These are phyloP conservation scores for Inga laurina DNA, from an alignment of 306 rosid genomes.

Conservation along the genomic window DNA sequence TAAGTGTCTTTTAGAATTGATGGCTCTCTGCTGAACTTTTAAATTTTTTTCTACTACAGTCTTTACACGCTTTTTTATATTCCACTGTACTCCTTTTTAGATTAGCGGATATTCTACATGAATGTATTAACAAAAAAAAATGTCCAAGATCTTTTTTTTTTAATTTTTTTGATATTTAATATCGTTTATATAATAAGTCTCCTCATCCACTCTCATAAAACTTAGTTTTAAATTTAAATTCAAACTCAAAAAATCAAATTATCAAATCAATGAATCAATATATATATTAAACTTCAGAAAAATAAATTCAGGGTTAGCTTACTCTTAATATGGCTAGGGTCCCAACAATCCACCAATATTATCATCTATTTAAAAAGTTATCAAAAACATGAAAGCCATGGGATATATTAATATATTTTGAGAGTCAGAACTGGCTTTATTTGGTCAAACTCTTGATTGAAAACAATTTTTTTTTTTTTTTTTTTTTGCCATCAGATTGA, in stretches of 20 bases:
- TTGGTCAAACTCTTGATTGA: constrained; percentile 21
- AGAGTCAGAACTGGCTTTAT: constrained; percentile 2
- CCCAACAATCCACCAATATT: neutral
- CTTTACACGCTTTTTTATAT: neutral
- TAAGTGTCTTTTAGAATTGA: constrained; percentile 48
- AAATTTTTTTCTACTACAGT: neutral
- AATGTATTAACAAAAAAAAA: no score
- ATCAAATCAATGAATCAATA: no score
- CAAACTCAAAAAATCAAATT: neutral
- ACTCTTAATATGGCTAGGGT: neutral
- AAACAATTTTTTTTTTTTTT: no score
- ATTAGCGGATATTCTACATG: no score
- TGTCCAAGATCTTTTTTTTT: no score
- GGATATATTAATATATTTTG: neutral
- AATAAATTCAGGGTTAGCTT: no score
- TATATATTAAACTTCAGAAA: no score
- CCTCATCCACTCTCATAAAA: no score
- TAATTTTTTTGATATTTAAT: no score
- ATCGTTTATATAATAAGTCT: no score
- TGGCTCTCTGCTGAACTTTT: constrained; percentile 27
- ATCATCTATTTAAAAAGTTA: neutral
- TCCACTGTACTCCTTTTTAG: neutral
- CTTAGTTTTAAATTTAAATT: no score
- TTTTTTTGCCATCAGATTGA: no score
- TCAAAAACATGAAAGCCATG: neutral